phyloP scores from a whole-genome alignment of 768 basidiomycete species.

The Lactarius tabidus region DNA sequence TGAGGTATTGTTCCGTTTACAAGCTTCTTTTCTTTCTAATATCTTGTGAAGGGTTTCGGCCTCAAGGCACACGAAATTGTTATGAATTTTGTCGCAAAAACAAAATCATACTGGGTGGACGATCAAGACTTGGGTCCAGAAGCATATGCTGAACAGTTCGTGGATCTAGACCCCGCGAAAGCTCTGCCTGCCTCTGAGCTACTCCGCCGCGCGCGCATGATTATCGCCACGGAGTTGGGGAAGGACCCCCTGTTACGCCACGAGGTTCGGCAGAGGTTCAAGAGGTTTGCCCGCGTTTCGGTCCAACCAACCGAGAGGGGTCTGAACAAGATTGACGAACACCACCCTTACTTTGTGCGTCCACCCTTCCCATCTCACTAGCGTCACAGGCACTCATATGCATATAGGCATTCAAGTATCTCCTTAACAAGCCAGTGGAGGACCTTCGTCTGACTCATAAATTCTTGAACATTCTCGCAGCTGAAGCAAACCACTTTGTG shows the following conservation, averaged over 20 bases:
- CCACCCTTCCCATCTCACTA: neutral
- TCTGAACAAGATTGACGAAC: conserved; percentile 66
- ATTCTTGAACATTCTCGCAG: conserved; percentile 86
- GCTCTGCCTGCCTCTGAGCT: conserved; percentile 61
- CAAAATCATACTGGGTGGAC: conserved; percentile 64
- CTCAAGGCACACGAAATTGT: conserved; percentile 79
- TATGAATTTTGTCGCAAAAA: conserved; percentile 66
- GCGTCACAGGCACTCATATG: conserved; percentile 8
- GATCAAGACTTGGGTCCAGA: conserved; percentile 79
- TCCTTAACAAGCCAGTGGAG: conserved; percentile 68
- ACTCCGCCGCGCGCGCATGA: conserved; percentile 70
- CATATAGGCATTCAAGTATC: conserved; percentile 89
- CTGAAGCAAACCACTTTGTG: conserved; percentile 86
- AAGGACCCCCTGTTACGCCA: conserved; percentile 87
- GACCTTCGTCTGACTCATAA: conserved; percentile 70
- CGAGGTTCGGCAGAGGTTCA: conserved; percentile 71
- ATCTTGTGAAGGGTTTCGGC: conserved; percentile 65
- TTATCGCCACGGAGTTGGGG: conserved; percentile 85
- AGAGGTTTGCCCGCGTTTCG: conserved; percentile 67
- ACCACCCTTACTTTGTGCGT: conserved; percentile 68
- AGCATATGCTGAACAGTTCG: conserved; percentile 83
- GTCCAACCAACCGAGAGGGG: conserved; percentile 89
- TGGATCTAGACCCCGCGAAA: conserved; percentile 59
- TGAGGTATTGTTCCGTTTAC: conserved; percentile 46
- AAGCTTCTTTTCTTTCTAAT: conserved; percentile 3